Conservation (phyloP, 2,329 filamentous ascomycete genomes). For the Stachybotrys chartarum region DNA sequence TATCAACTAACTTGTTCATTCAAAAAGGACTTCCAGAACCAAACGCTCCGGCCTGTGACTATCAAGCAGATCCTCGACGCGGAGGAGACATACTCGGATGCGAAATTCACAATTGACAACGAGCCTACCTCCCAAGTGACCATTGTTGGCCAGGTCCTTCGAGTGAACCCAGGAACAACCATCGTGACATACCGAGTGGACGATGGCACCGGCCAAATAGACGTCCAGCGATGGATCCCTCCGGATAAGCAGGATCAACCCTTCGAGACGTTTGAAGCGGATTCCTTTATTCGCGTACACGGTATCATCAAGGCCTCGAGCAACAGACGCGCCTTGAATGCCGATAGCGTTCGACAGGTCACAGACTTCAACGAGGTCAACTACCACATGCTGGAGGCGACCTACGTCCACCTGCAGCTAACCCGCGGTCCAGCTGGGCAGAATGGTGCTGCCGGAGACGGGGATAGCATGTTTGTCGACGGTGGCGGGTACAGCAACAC, state of each 20-base stretch:
- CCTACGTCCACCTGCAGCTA: slow-evolving; percentile 80
- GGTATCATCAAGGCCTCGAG: slow-evolving; percentile 79
- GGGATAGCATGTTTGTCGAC: slow-evolving; percentile 51
- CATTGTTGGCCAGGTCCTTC: slow-evolving; percentile 85
- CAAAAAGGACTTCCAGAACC: slow-evolving; percentile 44
- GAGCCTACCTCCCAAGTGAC: slow-evolving; percentile 63
- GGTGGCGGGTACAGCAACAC: slow-evolving; percentile 33
- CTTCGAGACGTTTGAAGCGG: slow-evolving; percentile 54
- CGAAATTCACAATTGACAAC: slow-evolving; percentile 79
- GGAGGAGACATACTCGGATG: slow-evolving; percentile 62
- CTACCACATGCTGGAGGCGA: slow-evolving; percentile 86
- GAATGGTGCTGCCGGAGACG: slow-evolving; percentile 31
- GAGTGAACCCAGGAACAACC: slow-evolving; percentile 77
- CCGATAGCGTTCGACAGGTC: slow-evolving; percentile 74
- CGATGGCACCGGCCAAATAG: slow-evolving; percentile 87
- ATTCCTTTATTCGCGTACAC: slow-evolving; percentile 79
- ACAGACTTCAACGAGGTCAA: slow-evolving; percentile 86
- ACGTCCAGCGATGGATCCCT: slow-evolving; percentile 85
- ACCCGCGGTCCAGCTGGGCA: slow-evolving; percentile 56
- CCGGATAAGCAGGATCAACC: slow-evolving; percentile 44
- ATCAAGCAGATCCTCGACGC: slow-evolving; percentile 91
- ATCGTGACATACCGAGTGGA: slow-evolving; percentile 91
- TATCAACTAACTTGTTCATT: not conserved
- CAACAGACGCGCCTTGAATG: slow-evolving; percentile 73
- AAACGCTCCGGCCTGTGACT: slow-evolving; percentile 86